phyloP scores from a whole-genome alignment of 768 basidiomycete species.

The Nidularia sp. region DNA sequence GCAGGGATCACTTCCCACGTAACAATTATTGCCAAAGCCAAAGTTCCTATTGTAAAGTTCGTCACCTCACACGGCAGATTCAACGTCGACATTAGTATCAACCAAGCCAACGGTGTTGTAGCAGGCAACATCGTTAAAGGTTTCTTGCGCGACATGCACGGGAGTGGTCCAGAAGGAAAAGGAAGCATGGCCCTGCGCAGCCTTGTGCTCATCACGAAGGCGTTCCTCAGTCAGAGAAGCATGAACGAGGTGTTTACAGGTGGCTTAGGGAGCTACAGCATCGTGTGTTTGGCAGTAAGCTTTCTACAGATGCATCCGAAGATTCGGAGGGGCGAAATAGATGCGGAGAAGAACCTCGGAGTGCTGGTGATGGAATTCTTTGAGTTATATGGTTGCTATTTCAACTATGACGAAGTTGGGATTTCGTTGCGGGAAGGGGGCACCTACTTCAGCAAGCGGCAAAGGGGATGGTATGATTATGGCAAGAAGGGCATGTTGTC shows the following conservation, averaged over 20 bases:
- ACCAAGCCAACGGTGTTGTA: constrained; percentile 80
- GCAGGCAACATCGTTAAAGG: constrained; percentile 78
- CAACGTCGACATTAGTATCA: constrained; percentile 91
- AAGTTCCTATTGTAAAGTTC: constrained; percentile 97
- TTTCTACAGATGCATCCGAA: constrained; percentile 99
- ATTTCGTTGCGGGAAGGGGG: constrained; percentile 88
- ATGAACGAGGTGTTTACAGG: constrained; percentile 99
- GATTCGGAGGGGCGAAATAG: constrained; percentile 82
- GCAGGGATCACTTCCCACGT: constrained; percentile 72
- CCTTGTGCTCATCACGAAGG: constrained; percentile 86
- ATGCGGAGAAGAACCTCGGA: constrained; percentile 84
- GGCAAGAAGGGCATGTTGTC: constrained; percentile 58
- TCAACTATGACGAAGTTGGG: constrained; percentile 88
- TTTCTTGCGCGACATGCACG: constrained; percentile 63
- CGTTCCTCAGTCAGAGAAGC: constrained; percentile 81
- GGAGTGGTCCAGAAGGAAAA: constrained; percentile 14
- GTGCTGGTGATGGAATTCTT: constrained; percentile 97
- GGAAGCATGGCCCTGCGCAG: constrained; percentile 68
- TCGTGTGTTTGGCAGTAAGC: constrained; percentile 88
- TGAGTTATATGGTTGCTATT: constrained; percentile 88
- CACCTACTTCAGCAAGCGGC: constrained; percentile 79
- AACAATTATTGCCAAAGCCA: constrained; percentile 87
- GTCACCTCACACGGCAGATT: constrained; percentile 76
- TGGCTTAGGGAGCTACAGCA: constrained; percentile 90
- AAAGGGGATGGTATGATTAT: constrained; percentile 77